A percentile compares a stretch with the other conserved stretches of the same genome.
Conservation (phyloP, 148 eudicot species). For the Amaranthus hypochondriacus region DNA sequence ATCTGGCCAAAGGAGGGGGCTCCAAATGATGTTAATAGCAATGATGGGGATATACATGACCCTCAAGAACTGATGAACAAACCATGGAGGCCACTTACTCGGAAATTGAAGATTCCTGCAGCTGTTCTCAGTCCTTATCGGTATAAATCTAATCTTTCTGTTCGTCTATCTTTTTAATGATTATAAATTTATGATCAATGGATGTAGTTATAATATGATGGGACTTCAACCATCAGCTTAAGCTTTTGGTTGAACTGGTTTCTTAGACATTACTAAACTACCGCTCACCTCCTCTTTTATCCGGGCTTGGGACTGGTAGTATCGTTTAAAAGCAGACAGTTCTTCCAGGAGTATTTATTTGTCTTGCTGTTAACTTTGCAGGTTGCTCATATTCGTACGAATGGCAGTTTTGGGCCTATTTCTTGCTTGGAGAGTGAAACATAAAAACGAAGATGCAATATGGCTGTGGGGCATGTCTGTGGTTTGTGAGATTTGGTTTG, state of each 20-base stretch:
- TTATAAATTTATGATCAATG: too few species aligned
- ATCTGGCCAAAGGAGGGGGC: conserved; percentile 86
- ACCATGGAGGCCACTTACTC: conserved; percentile 93
- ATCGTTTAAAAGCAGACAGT: too few species aligned
- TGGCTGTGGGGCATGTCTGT: conserved; percentile 98
- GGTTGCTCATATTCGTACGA: conserved; percentile 66
- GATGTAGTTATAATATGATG: too few species aligned
- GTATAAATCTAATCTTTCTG: conserved; percentile 25
- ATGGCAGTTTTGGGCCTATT: conserved; percentile 68
- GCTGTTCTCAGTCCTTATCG: conserved; percentile 83
- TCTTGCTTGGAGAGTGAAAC: conserved; percentile 69
- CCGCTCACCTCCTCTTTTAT: too few species aligned
- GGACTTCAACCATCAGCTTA: too few species aligned
- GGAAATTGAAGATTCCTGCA: conserved; percentile 78
- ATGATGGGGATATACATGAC: conserved; percentile 39
- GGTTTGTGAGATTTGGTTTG: conserved; percentile 94
- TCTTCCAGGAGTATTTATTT: conserved; percentile 5
- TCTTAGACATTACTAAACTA: too few species aligned
- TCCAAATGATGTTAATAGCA: conserved; percentile 38
- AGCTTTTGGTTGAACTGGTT: too few species aligned
- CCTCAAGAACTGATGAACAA: conserved; percentile 58
- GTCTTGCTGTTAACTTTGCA: conserved; percentile 22
- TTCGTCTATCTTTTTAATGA: not conserved
- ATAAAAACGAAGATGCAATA: conserved; percentile 78
- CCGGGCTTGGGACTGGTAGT: too few species aligned